Base-by-base conservation (phyloP, 2,329 filamentous ascomycete genomes). In the Neurospora crassa region DNA sequence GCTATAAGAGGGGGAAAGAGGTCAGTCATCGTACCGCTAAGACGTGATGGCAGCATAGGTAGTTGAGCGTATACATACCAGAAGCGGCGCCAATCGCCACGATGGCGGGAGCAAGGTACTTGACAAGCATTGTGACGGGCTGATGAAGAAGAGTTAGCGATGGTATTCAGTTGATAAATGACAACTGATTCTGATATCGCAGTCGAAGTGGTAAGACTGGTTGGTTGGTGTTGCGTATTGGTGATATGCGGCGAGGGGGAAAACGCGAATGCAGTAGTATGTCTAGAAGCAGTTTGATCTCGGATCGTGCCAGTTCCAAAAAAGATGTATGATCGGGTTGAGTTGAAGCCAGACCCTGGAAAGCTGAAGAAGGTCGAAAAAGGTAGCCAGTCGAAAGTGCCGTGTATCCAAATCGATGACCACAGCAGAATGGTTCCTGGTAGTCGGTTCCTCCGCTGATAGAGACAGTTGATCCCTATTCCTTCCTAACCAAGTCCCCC, bases 91-190 rank as follows among this genome's bases (percentile, higher is more conserved):
- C 78, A 69, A 81, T 77, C 42, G 78, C 79, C 80, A 80, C 79
- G 71, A 84, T 78, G 78, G 81, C 82, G 68, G 82, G 80, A 42
- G 84, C 72, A 71, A 83, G 69, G 71, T 81, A 75, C 77, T 84
- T 83, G 79, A 77, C 79, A 77, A 80, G 78, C 83, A 85, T 85
- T 74, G 76, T 83, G 80, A 73, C 74, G 72, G 74, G 76, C 76
- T 78, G 68, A 70, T 29, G 42, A 68, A 37, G 29, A n/a, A 18
- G 53, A 63, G 53, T 63, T 63, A 63, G 53, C 34, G 37, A 34
- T 63, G 24, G 24, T 53, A 40, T 70, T 71, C 11, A 69, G 40
- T 68, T 69, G 41, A 20, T 41, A 71, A 40, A 47, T 42, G 67
- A 42, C 20, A 53, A 43, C 43, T 68, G 41, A 47, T 45, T 45